phyloP scores from a whole-genome alignment of 441 rosid genomes.

The Croton setiger region DNA sequence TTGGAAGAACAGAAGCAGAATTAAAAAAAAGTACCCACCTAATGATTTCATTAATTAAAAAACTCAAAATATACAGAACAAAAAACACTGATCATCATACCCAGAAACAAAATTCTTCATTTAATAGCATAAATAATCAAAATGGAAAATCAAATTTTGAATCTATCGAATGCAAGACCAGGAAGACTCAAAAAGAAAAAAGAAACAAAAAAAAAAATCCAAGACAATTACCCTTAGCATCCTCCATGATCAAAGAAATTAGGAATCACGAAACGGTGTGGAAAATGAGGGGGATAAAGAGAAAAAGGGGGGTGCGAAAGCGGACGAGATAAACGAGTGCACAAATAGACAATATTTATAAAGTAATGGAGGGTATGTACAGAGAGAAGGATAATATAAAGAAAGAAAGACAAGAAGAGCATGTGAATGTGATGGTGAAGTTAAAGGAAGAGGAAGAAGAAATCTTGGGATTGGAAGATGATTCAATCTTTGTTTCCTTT shows the following conservation, averaged over 20 bases:
- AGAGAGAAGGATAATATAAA: not conserved
- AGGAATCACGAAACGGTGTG: not conserved
- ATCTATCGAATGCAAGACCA: not conserved
- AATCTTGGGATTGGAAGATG: not conserved
- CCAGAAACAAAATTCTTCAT: not conserved
- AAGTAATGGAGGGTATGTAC: not conserved
- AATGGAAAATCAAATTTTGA: too few relatives aligned
- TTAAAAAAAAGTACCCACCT: not conserved
- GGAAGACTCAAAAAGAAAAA: not conserved
- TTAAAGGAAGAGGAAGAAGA: not conserved
- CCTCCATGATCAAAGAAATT: slow-evolving; percentile 30
- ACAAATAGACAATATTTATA: slow-evolving; percentile 16
- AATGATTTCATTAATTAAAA: not conserved
- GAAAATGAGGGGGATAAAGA: not conserved
- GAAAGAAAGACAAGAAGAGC: slow-evolving; percentile 5
- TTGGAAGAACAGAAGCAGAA: not conserved
- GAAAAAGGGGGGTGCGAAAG: not conserved
- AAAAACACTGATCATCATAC: too few relatives aligned
- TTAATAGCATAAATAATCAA: not conserved
- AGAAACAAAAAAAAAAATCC: not conserved
- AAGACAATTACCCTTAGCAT: slow-evolving; percentile 27
- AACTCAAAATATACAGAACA: not conserved
- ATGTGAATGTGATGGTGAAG: not conserved
- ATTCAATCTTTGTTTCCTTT: not conserved
- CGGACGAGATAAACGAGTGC: slow-evolving; percentile 11